Conservation (phyloP, 2,329 filamentous ascomycete species). For the Botrytis sinoallii region DNA sequence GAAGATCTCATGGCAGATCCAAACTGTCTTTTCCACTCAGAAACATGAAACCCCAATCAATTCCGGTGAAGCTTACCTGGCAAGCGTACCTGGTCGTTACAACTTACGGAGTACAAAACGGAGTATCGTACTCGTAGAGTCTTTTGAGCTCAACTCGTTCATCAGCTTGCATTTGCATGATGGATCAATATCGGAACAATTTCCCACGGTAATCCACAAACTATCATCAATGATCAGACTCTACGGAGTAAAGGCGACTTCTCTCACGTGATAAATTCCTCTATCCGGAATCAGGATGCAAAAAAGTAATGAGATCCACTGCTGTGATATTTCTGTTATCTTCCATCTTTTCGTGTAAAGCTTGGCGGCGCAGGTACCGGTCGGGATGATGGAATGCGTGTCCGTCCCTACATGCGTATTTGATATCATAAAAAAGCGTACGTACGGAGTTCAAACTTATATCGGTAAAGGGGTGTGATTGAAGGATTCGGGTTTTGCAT, state of each 20-base stretch:
- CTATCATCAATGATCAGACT: neutral
- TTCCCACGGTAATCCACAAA: neutral
- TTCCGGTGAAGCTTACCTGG: neutral
- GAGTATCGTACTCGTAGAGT: neutral
- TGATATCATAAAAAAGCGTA: neutral
- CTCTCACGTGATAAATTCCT: neutral
- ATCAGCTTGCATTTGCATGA: neutral
- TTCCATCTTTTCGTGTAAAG: neutral
- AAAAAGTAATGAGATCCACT: neutral
- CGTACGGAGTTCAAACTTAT: neutral
- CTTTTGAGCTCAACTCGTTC: neutral
- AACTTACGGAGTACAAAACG: neutral
- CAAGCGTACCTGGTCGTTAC: neutral
- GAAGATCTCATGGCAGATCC: slow-evolving; percentile 3
- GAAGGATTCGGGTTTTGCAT: neutral
- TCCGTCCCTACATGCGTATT: neutral
- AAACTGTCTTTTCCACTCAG: neutral
- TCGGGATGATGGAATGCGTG: neutral
- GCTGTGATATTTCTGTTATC: neutral
- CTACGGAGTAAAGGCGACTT: neutral
- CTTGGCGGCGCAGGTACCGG: slow-evolving; percentile 7
- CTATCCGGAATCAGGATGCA: neutral
- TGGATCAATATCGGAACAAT: slow-evolving; percentile 1
- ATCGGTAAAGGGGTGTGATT: neutral
- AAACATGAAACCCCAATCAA: neutral